phyloP scores from a whole-genome alignment of 176 grass and related monocot genomes.

The Avena eriantha region DNA sequence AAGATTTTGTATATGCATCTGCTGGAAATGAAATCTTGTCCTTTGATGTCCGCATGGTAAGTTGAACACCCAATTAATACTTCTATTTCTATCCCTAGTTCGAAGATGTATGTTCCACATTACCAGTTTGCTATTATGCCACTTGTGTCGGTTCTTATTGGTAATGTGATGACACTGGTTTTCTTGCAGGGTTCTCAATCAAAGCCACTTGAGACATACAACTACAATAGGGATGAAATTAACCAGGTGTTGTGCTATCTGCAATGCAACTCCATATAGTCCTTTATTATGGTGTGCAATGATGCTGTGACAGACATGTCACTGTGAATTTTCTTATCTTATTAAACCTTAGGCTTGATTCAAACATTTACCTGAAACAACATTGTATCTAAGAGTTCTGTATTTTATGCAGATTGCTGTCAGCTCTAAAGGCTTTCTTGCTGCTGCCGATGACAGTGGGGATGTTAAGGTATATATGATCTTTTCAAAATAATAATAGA shows the following conservation, averaged over 20 bases:
- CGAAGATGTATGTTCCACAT: constrained; percentile 21
- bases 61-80: constrained; percentile 30
- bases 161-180: constrained; percentile 41
- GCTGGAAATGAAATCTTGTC: constrained; percentile 69
- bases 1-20: constrained; percentile 79
- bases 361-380: constrained; percentile 5
- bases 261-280: constrained; percentile 2
- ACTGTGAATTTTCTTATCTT: constrained; percentile 14
- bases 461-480: constrained; percentile 82
- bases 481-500: neutral
- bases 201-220: constrained; percentile 82
- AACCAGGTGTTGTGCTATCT: constrained; percentile 75
- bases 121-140: neutral
- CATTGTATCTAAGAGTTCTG: constrained; percentile 4
- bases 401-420: constrained; percentile 70
- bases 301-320: neutral
- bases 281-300: constrained; percentile 11
- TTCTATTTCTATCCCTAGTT: constrained; percentile 12
- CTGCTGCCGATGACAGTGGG: constrained; percentile 92
- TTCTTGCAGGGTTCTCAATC: constrained; percentile 71
- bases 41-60: constrained; percentile 78
- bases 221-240: constrained; percentile 96
- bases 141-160: constrained; percentile 38
- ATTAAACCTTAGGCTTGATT: neutral
- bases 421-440: constrained; percentile 84